These are phyloP conservation scores for Pestalotiopsis sp. DNA, from an alignment of 2,329 filamentous ascomycete species.

Conservation along the genomic window DNA sequence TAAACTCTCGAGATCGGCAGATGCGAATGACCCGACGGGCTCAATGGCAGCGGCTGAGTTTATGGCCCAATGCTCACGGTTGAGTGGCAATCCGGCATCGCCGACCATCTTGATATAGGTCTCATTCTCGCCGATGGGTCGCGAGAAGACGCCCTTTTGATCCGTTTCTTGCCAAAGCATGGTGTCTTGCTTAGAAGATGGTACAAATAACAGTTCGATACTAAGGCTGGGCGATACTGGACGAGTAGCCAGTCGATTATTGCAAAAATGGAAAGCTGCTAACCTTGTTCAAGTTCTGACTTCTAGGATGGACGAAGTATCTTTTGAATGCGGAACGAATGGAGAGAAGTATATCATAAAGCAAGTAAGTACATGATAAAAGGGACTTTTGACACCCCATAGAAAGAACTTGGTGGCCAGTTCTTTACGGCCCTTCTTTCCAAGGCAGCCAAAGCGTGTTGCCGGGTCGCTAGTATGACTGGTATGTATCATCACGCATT, in stretches of 20 bases:
- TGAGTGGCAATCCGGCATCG: conserved; percentile 26
- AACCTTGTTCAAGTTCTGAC: background rate
- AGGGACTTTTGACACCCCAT: too few relatives aligned
- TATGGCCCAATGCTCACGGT: conserved; percentile 36
- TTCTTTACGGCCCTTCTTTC: too few relatives aligned
- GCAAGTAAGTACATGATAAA: too few relatives aligned
- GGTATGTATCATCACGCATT: too few relatives aligned
- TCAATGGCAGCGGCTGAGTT: conserved; percentile 25
- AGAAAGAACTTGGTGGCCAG: too few relatives aligned
- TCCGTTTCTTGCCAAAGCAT: conserved; percentile 16
- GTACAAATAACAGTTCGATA: background rate
- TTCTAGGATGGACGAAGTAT: background rate
- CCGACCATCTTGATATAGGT: conserved; percentile 33
- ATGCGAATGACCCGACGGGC: conserved; percentile 21
- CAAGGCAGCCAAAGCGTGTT: too few relatives aligned
- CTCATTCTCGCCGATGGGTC: conserved; percentile 23
- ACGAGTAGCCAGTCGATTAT: background rate
- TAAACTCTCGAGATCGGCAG: conserved; percentile 21
- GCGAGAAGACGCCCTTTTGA: conserved; percentile 6
- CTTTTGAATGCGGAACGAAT: too few relatives aligned
- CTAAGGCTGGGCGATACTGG: background rate
- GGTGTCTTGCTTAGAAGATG: background rate
- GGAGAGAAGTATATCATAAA: too few relatives aligned
- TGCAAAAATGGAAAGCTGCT: background rate
- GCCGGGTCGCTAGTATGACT: too few relatives aligned